These are phyloP conservation scores for Colletotrichum cereale DNA, from an alignment of 2,329 filamentous ascomycete species.

Conservation along the genomic window DNA sequence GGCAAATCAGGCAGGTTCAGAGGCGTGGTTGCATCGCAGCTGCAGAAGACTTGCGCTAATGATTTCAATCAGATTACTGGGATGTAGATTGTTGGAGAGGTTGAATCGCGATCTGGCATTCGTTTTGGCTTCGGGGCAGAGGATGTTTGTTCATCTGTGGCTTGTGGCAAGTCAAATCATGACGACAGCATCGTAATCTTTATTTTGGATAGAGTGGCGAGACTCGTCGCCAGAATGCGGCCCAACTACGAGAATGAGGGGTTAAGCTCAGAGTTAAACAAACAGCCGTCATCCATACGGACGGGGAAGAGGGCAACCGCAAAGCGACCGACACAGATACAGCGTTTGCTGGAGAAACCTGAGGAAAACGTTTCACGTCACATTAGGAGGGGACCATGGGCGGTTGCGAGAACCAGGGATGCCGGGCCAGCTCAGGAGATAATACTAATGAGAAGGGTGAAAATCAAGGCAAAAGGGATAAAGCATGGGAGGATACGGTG, in stretches of 20 bases:
- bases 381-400: conserved; percentile 20
- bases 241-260: not conserved
- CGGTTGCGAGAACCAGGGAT: conserved; percentile 28
- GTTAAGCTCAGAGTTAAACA: conserved; percentile 4
- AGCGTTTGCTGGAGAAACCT: conserved; percentile 28
- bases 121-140: not conserved
- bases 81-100: not conserved
- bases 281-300: not conserved
- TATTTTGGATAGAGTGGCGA: not conserved
- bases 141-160: not conserved
- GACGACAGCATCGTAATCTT: not conserved
- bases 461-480: not conserved
- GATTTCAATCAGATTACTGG: not conserved
- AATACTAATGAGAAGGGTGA: not conserved
- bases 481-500: not conserved
- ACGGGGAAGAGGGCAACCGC: not conserved
- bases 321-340: not conserved
- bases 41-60: not conserved
- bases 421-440: conserved; percentile 1
- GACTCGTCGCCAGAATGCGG: not conserved
- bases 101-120: not conserved
- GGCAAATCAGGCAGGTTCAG: not conserved
- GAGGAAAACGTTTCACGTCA: conserved; percentile 32
- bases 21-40: not conserved
- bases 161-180: not conserved